phyloP scores from a whole-genome alignment of 2,329 filamentous ascomycete species.

The Penicillium decumbens region DNA sequence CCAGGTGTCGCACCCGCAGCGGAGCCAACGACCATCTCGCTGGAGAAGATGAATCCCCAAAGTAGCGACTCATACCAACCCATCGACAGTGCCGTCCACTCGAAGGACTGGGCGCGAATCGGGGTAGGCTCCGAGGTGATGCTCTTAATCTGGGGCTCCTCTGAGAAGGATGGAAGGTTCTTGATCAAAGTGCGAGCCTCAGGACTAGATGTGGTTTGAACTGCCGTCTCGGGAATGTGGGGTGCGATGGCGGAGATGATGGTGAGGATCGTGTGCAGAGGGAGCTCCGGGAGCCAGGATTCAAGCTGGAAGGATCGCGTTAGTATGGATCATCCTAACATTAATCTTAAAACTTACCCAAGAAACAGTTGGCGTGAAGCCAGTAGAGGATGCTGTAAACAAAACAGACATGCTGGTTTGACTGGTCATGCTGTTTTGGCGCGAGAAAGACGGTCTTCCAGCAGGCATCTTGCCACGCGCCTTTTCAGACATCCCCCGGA shows the following conservation, averaged over 20 bases:
- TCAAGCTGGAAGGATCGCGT: conserved; percentile 59
- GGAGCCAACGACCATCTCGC: conserved; percentile 67
- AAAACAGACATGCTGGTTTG: conserved; percentile 62
- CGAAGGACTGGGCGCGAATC: conserved; percentile 79
- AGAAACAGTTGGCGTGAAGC: conserved; percentile 70
- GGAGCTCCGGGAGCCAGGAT: conserved; percentile 85
- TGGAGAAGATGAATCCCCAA: conserved; percentile 88
- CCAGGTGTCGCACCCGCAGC: conserved; percentile 59
- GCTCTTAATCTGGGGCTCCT: conserved; percentile 59
- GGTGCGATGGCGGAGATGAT: conserved; percentile 61
- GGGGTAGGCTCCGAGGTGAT: conserved; percentile 66
- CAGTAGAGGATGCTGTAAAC: conserved; percentile 49
- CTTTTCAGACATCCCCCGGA: conserved; percentile 94
- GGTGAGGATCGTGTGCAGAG: conserved; percentile 78
- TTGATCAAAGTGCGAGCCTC: conserved; percentile 41
- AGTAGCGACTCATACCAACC: conserved; percentile 95
- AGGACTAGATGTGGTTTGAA: conserved; percentile 36
- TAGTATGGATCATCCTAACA: conserved; percentile 5
- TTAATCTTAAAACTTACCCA: conserved; percentile 53
- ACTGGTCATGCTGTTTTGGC: conserved; percentile 85
- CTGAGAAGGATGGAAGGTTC: conserved; percentile 42
- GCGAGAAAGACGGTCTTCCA: conserved; percentile 72
- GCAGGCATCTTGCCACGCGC: conserved; percentile 93
- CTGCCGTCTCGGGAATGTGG: conserved; percentile 48
- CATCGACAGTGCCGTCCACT: conserved; percentile 84